These are phyloP conservation scores for Neonectria punicea DNA, from an alignment of 2,329 filamentous ascomycete genomes.

Conservation along the genomic window DNA sequence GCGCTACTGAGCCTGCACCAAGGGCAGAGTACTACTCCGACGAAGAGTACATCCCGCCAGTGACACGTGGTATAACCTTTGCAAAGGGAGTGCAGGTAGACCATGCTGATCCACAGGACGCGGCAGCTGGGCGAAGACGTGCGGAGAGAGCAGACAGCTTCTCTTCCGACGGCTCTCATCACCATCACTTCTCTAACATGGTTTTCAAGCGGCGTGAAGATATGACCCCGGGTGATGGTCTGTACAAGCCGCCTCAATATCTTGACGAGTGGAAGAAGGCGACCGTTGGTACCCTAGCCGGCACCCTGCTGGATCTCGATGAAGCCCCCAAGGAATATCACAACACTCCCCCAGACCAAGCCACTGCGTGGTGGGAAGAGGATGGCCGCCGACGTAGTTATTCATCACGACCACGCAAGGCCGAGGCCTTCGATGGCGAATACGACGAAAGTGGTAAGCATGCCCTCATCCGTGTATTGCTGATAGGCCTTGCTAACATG, in stretches of 20 bases:
- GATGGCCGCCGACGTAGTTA: conserved; percentile 58
- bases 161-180: conserved; percentile 45
- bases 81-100: conserved; percentile 21
- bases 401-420: conserved; percentile 61
- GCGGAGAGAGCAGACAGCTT: conserved; percentile 46
- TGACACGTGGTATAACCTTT: conserved; percentile 35
- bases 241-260: conserved; percentile 69
- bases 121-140: conserved; percentile 32
- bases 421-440: conserved; percentile 73
- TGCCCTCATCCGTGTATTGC: background rate
- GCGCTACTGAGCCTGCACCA: conserved; percentile 45
- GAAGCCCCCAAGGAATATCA: conserved; percentile 53
- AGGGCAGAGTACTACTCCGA: conserved; percentile 42
- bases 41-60: conserved; percentile 41
- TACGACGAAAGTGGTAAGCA: conserved; percentile 71
- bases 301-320: conserved; percentile 69
- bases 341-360: conserved; percentile 54
- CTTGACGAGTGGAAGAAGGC: conserved; percentile 80
- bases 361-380: conserved; percentile 82
- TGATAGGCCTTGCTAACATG: conserved; percentile 23
- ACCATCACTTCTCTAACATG: conserved; percentile 54
- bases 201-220: conserved; percentile 55
- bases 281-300: conserved; percentile 69
- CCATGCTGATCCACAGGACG: conserved; percentile 26
- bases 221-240: conserved; percentile 60